Conservation (phyloP, 306 rosid species). For the Vachellia pachyceras region DNA sequence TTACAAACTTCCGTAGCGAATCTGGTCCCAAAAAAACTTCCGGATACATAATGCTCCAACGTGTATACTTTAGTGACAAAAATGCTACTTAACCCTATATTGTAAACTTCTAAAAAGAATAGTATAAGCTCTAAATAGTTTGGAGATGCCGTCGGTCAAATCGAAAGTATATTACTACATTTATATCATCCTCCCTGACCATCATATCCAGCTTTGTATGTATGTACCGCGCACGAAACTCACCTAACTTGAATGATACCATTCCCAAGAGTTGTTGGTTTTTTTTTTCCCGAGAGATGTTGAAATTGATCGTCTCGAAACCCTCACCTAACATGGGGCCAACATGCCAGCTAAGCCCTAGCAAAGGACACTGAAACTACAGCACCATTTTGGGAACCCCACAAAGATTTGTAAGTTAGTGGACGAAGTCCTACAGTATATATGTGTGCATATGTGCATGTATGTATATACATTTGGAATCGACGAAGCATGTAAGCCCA, state of each 20-base stretch:
- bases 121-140: too few species aligned
- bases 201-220: background rate
- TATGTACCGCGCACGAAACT: background rate
- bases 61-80: too few species aligned
- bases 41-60: too few species aligned
- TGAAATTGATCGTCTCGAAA: background rate
- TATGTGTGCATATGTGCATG: too few species aligned
- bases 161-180: too few species aligned
- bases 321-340: background rate
- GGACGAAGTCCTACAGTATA: background rate
- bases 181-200: too few species aligned
- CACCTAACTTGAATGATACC: background rate
- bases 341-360: conserved; percentile 17
- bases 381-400: conserved; percentile 7
- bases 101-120: too few species aligned
- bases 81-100: too few species aligned
- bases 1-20: too few species aligned
- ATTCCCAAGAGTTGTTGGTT: background rate
- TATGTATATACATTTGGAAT: background rate
- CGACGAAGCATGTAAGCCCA: conserved; percentile 27
- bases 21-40: too few species aligned
- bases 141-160: too few species aligned
- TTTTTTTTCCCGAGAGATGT: too few species aligned
- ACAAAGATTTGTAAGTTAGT: background rate
- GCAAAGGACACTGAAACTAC: conserved; percentile 27